These are phyloP conservation scores for Pyrus hybrid DNA, from an alignment of 331 rosid genomes.

Conservation along the genomic window DNA sequence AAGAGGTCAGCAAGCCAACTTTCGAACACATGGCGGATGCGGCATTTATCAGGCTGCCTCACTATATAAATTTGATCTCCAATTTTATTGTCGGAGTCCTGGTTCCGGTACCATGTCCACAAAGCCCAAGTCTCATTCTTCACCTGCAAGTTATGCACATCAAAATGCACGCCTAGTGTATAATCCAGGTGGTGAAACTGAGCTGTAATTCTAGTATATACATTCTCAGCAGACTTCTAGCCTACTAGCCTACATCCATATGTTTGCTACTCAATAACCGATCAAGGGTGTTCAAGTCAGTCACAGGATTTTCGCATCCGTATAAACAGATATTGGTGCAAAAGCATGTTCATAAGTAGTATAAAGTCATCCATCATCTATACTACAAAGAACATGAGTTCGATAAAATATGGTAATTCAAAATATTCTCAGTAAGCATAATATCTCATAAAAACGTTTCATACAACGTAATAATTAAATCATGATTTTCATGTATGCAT, in stretches of 20 bases:
- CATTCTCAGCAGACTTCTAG: neutral
- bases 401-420: too few relatives aligned
- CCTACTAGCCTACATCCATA: neutral
- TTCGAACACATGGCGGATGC: constrained; percentile 1
- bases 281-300: neutral
- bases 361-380: too few relatives aligned
- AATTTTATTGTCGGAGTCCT: constrained; percentile 45
- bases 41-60: constrained; percentile 57
- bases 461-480: too few relatives aligned
- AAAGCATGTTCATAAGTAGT: too few relatives aligned
- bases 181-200: neutral
- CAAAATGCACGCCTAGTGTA: neutral
- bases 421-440: too few relatives aligned
- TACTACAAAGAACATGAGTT: too few relatives aligned
- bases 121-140: constrained; percentile 78
- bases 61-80: constrained; percentile 81
- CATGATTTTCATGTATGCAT: too few relatives aligned
- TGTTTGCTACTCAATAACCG: neutral
- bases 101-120: constrained; percentile 81
- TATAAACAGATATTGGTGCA: too few relatives aligned
- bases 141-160: constrained; percentile 39
- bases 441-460: too few relatives aligned
- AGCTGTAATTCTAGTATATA: neutral
- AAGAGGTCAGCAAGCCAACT: constrained; percentile 22
- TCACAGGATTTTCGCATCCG: neutral